phyloP scores from a whole-genome alignment of 1,284 basidiomycete genomes.

The Pulveroboletus sp. region DNA sequence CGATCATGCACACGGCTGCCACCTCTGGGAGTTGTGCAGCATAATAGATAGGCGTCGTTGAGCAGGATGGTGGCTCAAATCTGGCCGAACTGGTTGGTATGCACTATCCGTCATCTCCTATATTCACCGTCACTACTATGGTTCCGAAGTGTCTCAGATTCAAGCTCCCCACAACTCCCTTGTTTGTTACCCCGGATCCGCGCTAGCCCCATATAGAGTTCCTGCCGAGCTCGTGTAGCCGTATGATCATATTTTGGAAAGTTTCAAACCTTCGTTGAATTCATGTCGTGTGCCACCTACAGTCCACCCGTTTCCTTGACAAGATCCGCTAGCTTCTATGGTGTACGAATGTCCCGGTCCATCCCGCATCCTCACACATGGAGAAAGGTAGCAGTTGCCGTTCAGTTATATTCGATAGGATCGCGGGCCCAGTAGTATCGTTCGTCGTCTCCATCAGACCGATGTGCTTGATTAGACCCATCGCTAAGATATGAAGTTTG shows the following conservation, averaged over 20 bases:
- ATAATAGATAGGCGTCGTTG: too few species aligned
- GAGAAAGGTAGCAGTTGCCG: neutral
- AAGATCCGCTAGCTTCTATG: neutral
- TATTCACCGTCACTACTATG: neutral
- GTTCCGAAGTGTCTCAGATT: neutral
- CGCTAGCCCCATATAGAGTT: neutral
- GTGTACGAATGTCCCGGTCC: constrained; percentile 9
- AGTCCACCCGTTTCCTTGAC: constrained; percentile 9
- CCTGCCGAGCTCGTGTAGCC: constrained; percentile 6
- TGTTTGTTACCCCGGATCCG: neutral
- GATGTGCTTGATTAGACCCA: neutral
- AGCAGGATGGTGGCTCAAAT: neutral
- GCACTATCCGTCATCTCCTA: neutral
- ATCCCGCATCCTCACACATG: constrained; percentile 7
- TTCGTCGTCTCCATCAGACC: neutral
- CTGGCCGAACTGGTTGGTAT: neutral
- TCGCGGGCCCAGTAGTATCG: neutral
- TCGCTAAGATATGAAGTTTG: constrained; percentile 51
- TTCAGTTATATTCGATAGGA: constrained; percentile 3
- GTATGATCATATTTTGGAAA: neutral
- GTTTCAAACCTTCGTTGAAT: constrained; percentile 13
- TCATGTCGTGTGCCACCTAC: neutral
- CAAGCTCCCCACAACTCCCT: neutral
- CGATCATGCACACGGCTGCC: too few species aligned
- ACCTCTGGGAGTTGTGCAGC: too few species aligned